Conservation (phyloP, 331 rosid species). For the Dryas integrifolia region DNA sequence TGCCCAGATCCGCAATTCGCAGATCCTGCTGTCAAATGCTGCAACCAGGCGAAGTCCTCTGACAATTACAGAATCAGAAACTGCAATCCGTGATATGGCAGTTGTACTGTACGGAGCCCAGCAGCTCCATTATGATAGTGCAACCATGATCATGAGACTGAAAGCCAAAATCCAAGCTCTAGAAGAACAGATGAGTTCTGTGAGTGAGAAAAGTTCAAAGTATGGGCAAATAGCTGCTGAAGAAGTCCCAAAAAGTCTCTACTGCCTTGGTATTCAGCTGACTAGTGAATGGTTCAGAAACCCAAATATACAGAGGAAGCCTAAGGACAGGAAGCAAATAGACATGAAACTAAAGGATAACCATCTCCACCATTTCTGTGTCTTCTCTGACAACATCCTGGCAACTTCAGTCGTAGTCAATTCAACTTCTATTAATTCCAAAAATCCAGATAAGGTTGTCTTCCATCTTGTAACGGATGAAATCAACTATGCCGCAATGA, state of each 20-base stretch:
- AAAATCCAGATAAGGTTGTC: constrained; percentile 58
- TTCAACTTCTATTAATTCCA: constrained; percentile 71
- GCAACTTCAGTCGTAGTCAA: constrained; percentile 88
- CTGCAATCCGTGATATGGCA: constrained; percentile 79
- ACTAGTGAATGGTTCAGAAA: constrained; percentile 82
- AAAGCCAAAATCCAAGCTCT: constrained; percentile 84
- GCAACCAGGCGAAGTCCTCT: constrained; percentile 75
- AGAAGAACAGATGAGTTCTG: constrained; percentile 80
- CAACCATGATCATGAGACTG: constrained; percentile 89
- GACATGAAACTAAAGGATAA: constrained; percentile 67
- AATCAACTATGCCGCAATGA: constrained; percentile 83
- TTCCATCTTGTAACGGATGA: constrained; percentile 89
- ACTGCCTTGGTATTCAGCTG: constrained; percentile 84
- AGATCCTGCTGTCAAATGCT: constrained; percentile 84
- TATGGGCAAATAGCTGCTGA: constrained; percentile 96
- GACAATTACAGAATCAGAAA: constrained; percentile 61
- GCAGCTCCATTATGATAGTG: constrained; percentile 90
- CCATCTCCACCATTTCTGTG: constrained; percentile 71
- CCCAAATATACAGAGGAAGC: constrained; percentile 47
- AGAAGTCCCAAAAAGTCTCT: constrained; percentile 86
- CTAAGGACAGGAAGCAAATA: constrained; percentile 46
- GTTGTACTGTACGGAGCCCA: constrained; percentile 78
- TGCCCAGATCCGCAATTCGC: constrained; percentile 87
- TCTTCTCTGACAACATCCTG: constrained; percentile 85
- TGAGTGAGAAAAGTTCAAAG: constrained; percentile 80